Percentiles rank a stretch among this genome's conserved stretches.
These are phyloP conservation scores for Aspergillus sp. DNA, from an alignment of 2,329 filamentous ascomycete genomes.

Conservation along the genomic window DNA sequence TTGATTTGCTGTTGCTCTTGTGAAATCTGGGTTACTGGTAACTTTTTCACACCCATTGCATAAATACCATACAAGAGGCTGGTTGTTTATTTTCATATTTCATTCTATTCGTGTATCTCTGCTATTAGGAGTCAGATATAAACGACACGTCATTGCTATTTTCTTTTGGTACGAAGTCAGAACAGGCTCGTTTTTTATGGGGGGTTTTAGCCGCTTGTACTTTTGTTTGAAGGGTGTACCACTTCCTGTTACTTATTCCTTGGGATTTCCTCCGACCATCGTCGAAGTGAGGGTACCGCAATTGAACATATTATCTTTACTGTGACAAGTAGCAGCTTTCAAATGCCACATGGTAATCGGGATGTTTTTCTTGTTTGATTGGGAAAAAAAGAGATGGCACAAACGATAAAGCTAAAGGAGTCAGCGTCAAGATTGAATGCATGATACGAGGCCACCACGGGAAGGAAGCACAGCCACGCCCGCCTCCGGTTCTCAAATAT, in stretches of 20 bases:
- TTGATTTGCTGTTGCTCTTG: conserved; percentile 11
- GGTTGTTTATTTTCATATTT: conserved; percentile 12
- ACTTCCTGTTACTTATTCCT: not conserved
- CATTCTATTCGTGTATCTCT: conserved; percentile 9
- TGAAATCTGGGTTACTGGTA: conserved; percentile 12
- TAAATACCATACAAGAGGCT: conserved; percentile 22
- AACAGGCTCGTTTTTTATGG: not conserved
- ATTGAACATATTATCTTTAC: conserved; percentile 1
- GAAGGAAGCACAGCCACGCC: not conserved
- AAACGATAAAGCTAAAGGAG: too few relatives aligned
- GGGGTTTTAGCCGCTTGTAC: not conserved
- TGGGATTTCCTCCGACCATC: not conserved
- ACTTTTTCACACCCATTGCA: conserved; percentile 17
- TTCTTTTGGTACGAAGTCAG: not conserved
- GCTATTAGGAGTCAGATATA: conserved; percentile 12
- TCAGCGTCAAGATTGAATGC: too few relatives aligned
- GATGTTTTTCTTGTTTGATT: not conserved
- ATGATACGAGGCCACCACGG: not conserved
- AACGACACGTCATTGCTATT: conserved; percentile 2
- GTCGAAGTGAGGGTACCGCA: not conserved
- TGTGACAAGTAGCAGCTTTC: not conserved
- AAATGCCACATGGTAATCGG: not conserved
- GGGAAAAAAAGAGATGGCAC: too few relatives aligned
- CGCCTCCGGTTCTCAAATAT: not conserved
- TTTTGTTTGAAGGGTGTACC: not conserved